phyloP scores from a whole-genome alignment of 768 basidiomycete species.

The Gloeopeniophorella convolvens region DNA sequence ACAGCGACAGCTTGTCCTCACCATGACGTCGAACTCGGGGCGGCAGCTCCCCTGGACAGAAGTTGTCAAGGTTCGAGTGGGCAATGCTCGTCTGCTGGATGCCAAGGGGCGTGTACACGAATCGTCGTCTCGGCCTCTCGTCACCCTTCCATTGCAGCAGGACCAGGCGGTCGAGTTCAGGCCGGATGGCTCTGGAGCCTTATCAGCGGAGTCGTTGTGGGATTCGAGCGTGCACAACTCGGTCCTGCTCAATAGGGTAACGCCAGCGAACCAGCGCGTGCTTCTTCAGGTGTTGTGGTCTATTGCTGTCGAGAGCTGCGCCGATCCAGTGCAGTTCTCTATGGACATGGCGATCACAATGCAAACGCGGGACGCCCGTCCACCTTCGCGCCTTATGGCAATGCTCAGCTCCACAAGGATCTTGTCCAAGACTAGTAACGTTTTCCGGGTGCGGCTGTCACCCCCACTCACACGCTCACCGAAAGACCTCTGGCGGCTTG shows the following conservation, averaged over 20 bases:
- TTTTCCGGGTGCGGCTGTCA: slow-evolving; percentile 75
- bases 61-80: slow-evolving; percentile 67
- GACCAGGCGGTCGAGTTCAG: slow-evolving; percentile 70
- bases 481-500: slow-evolving; percentile 88
- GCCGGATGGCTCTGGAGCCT: slow-evolving; percentile 72
- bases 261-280: slow-evolving; percentile 68
- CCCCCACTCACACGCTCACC: slow-evolving; percentile 83
- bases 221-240: slow-evolving; percentile 92
- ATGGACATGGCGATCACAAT: slow-evolving; percentile 85
- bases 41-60: slow-evolving; percentile 83
- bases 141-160: slow-evolving; percentile 68
- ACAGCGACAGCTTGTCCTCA: slow-evolving; percentile 74
- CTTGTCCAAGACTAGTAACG: slow-evolving; percentile 69
- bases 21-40: slow-evolving; percentile 83
- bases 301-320: slow-evolving; percentile 76
- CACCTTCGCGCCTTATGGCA: slow-evolving; percentile 69
- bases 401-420: slow-evolving; percentile 77
- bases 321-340: slow-evolving; percentile 80
- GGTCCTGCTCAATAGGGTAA: slow-evolving; percentile 77
- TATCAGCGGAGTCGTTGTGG: slow-evolving; percentile 76
- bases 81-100: slow-evolving; percentile 82
- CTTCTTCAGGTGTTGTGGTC: slow-evolving; percentile 72
- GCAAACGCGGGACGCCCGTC: slow-evolving; percentile 75
- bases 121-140: slow-evolving; percentile 60
- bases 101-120: slow-evolving; percentile 77